phyloP scores from a whole-genome alignment of 306 rosid genomes.

The Amphicarpaea edgeworthii region DNA sequence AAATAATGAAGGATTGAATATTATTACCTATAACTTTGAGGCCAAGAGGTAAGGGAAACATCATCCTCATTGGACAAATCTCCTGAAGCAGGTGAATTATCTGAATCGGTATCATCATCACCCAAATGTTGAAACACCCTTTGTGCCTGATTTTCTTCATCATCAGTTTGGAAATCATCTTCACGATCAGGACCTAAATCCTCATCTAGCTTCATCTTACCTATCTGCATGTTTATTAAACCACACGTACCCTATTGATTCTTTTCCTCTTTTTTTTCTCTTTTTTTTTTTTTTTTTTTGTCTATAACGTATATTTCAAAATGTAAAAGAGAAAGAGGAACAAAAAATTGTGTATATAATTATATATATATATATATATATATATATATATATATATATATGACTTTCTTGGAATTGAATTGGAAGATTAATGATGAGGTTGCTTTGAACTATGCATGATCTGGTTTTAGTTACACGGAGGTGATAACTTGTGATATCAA shows the following conservation, averaged over 20 bases:
- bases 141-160: constrained; percentile 68
- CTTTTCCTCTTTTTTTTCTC: no score
- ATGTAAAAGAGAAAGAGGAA: not conserved
- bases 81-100: constrained; percentile 40
- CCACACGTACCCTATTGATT: not conserved
- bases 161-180: constrained; percentile 64
- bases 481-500: not conserved
- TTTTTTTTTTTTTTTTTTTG: no score
- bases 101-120: constrained; percentile 55
- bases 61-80: constrained; percentile 39
- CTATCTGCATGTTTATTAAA: constrained; percentile 24
- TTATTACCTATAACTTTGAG: constrained; percentile 72
- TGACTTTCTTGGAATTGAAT: not conserved
- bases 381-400: no score
- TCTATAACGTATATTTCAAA: constrained; percentile 5
- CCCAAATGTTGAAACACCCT: constrained; percentile 46
- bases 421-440: constrained; percentile 16
- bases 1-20: not conserved
- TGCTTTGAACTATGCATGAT: constrained; percentile 23
- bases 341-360: not conserved
- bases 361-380: no score
- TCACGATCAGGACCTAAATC: constrained; percentile 65
- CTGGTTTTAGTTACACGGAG: constrained; percentile 15
- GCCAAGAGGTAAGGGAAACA: constrained; percentile 51
- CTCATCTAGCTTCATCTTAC: constrained; percentile 58